Base-by-base conservation (phyloP, 495 filamentous ascomycete species). In the Daldinia childiae region DNA sequence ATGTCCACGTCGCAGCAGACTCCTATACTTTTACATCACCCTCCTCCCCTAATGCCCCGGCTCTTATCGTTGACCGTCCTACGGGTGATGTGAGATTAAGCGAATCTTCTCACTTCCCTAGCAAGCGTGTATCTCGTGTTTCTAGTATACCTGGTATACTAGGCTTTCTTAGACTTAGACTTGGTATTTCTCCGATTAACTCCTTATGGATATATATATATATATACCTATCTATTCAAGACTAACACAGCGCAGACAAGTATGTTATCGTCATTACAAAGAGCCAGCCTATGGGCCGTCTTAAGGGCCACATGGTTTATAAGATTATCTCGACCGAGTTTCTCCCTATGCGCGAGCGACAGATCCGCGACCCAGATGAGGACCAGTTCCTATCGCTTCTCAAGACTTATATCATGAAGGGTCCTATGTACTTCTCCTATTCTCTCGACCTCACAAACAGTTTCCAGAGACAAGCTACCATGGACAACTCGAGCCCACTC, bases 381-480 rank as follows among this genome's bases (percentile, higher is more conserved):
- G 94, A 98, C 80, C 90, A 87, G 61, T 98, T 96, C 80, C 84
- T 98, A 24, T 82, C 86, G 14, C 82, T 98, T 14, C 84, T 98
- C 56, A 92, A 91, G 75, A 86, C 85, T 21, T 86, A 93, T 58
- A 85, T 99, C 58, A 92, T 92, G 74, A 89, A 87, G 4, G 91
- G 91, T 0, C 94, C 94, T 6, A 94, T 98, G 92, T 98, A 97
- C 84, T 98, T 98, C 78, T 98, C 95, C 51, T 99, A 99, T 83
- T 93, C 93, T 17, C 85, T 95, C 74, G 95, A 99, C 76, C 82
- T 99, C 68, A 99, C 95, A 54, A 98, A 95, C 82, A 92, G 86
- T 78, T 96, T 97, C 81, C 95, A 99, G 80, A 87, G 96, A 57
- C 95, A 98, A 80, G 87, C 93, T 1, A 87, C 93, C 62, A 82